Base-by-base conservation (phyloP, 208 protist genomes). In the Porcisia hertigi region DNA sequence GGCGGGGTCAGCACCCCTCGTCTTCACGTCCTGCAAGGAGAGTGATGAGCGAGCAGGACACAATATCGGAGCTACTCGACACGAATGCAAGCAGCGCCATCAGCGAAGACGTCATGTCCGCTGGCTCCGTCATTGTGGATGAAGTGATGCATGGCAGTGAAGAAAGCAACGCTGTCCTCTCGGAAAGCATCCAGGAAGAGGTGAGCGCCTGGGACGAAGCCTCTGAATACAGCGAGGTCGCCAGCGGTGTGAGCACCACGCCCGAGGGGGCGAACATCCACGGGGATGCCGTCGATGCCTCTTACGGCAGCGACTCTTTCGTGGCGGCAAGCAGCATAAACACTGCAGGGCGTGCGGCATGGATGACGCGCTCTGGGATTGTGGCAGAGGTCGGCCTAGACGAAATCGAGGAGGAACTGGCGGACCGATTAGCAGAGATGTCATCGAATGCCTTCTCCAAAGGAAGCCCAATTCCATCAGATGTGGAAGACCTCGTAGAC, bases 81-180 rank as follows among this genome's bases (percentile, higher is more conserved):
- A 71, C 66, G 12, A n/a, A 23, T 16, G 39, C 39, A 45, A 57
- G 54, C 18, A 59, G 69, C 53, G 45, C 14, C 52, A 11, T 34
- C 30, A 59, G 69, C 25, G 76, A 81, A 16, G 78, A 74, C 41
- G 43, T 73, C 30, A 45, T 52, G 18, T 80, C 82, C 12, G 76
- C 69, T 6, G 63, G 63, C 30, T 64, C 55, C 9, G 49, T 49
- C 7, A 60, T 25, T 6, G 57, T 90, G 2, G 79, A 82, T 18
- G 90, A 92, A 39, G 84, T 85, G n/a, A 86, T 89, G 47, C 79
- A 54, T 63, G 67, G 63, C 30, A 67, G 69, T 34, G 77, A 81
- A 45, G 76, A 75, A 20, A 73, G 57, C 20, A 77, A 53, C 0
- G 52, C 30, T 1, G 71, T 78, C 41, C 71, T 81, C 25, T 57